These are phyloP conservation scores for Penicillium riverlandense DNA, from an alignment of 495 filamentous ascomycete species.

Conservation along the genomic window DNA sequence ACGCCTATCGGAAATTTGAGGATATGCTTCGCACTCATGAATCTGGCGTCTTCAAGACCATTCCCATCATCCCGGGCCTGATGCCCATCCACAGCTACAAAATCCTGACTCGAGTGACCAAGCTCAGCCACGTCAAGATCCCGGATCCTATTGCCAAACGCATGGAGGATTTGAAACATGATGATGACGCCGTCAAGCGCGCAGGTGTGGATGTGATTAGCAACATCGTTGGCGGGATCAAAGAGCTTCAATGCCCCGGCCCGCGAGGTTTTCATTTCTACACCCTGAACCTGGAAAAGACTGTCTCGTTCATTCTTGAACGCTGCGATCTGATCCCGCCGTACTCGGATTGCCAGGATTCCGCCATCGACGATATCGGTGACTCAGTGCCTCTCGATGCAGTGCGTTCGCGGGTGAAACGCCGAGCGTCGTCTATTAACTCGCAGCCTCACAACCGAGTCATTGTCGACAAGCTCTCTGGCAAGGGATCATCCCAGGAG, in stretches of 20 bases:
- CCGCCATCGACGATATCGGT: constrained; percentile 36
- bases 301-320: constrained; percentile 88
- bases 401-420: constrained; percentile 21
- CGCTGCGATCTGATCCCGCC: constrained; percentile 72
- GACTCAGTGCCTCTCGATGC: constrained; percentile 30
- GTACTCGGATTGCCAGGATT: constrained; percentile 26
- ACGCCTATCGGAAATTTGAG: constrained; percentile 76
- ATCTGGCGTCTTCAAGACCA: constrained; percentile 78
- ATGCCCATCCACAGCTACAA: constrained; percentile 98
- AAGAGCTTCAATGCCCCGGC: constrained; percentile 48
- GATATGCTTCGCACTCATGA: constrained; percentile 68
- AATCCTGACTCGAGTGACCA: constrained; percentile 91
- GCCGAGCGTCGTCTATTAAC: constrained; percentile 45
- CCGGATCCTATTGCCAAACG: constrained; percentile 61
- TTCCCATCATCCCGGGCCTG: constrained; percentile 87
- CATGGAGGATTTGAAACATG: constrained; percentile 72
- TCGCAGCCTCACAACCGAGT: constrained; percentile 71
- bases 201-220: constrained; percentile 46
- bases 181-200: constrained; percentile 82
- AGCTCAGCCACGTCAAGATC: constrained; percentile 81
- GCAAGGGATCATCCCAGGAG: constrained; percentile 27
- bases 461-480: constrained; percentile 55
- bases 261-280: constrained; percentile 93
- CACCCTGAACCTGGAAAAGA: constrained; percentile 93
- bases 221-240: constrained; percentile 47